Base-by-base conservation (phyloP, 768 basidiomycete genomes). In the Sarcodon aspratus region DNA sequence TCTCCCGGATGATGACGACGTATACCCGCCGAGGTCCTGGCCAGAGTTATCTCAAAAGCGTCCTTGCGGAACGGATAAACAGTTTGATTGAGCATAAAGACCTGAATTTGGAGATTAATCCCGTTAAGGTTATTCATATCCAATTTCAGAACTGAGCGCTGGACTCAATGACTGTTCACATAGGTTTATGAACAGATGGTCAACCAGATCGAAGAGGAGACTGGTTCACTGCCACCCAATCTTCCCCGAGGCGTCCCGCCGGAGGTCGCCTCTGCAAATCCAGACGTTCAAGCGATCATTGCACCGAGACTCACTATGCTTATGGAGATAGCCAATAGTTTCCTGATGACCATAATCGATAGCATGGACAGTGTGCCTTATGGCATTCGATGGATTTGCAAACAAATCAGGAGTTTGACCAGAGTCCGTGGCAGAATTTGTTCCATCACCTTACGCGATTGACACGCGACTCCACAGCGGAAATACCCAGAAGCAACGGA, bases 111-210 rank as follows among this genome's bases (percentile, higher is more conserved):
- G 96, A 99, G 67, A 99, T 99, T 59, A 99, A 99, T 62, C 96
- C 96, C 2, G 82, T 98, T 54, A 99, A 99, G 79, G 92, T 91
- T 46, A 33, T 38, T 17, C 48, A 17, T 27, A 42, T 42, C 40
- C 27, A 4, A 38, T 18, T 6, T 38, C 18, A 17, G 27, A 33
- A 6, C 27, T 50, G 42, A 17, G 27, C 40, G 3, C 17, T 50
- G 42, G 34, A 18, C n/a, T 46, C 50, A n/a, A 13, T 11, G 40
- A 17, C 13, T 13, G 27, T 42, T 44, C 15, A 42, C 45, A 32
- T 52, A 93, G 90, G 94, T 98, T 42, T 99, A 99, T 66, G 96
- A 99, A 67, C 95, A 98, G 73, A 95, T 98, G 94, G 85, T 98
- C 52, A 88, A 90, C 59, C 95, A 98, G 68, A 96, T 99, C 55